Evolutionary conservation across 1,284 basidiomycete species (phyloP).

Genomic region (Puccinia hordei): DNA sequence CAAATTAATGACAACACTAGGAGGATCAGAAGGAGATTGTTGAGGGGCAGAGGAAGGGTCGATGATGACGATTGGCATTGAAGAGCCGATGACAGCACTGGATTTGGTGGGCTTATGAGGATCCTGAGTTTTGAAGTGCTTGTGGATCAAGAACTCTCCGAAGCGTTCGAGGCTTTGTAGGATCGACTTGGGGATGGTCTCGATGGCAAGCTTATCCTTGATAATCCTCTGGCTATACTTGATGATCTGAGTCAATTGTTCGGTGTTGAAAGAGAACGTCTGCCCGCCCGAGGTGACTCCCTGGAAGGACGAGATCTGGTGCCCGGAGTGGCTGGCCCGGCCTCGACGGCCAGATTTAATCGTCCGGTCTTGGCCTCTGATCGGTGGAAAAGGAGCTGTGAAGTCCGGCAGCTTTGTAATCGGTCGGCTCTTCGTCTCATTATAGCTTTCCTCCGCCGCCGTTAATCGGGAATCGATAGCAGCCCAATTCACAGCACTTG

Average conservation of each 20-base stretch:
- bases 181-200: slow-evolving; percentile 14
- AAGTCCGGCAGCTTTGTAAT: background rate
- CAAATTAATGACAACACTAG: background rate
- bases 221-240: slow-evolving; percentile 24
- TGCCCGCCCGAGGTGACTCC: background rate
- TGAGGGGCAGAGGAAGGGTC: slow-evolving; percentile 9
- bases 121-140: background rate
- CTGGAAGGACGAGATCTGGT: background rate
- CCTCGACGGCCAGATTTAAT: background rate
- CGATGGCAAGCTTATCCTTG: slow-evolving; percentile 2
- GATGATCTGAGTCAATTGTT: slow-evolving; percentile 28
- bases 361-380: slow-evolving; percentile 19
- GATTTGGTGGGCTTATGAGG: background rate
- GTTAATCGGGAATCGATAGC: background rate
- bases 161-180: slow-evolving; percentile 22
- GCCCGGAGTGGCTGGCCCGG: background rate
- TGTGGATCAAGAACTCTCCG: slow-evolving; percentile 34
- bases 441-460: slow-evolving; percentile 4
- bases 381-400: slow-evolving; percentile 9
- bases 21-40: background rate
- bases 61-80: slow-evolving; percentile 22
- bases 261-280: background rate
- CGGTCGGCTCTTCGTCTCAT: background rate
- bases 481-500: slow-evolving; percentile 25
- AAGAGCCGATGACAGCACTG: background rate